Conservation (phyloP, 257 asterid species). For the Marsdenia floribunda region DNA sequence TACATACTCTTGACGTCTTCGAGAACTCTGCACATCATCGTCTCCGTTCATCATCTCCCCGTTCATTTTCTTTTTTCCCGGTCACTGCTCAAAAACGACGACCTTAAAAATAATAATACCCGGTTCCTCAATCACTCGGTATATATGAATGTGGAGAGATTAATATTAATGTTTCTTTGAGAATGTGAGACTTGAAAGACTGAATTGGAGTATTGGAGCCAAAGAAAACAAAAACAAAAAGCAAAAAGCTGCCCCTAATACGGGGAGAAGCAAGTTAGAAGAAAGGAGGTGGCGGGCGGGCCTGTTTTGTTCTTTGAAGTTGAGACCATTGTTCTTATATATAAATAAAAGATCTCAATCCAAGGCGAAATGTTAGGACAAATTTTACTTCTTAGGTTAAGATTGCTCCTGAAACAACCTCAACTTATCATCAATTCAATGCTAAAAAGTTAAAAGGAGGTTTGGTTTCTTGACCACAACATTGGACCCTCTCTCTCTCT, state of each 20-base stretch:
- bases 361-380: slow-evolving; percentile 34
- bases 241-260: too few relatives aligned
- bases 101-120: too few relatives aligned
- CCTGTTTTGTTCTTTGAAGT: not conserved
- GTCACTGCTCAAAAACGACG: too few relatives aligned
- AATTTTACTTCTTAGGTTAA: slow-evolving; percentile 1
- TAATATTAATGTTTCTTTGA: not conserved
- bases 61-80: slow-evolving; percentile 23
- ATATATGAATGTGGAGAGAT: too few relatives aligned
- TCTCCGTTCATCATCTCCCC: slow-evolving; percentile 42
- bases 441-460: not conserved
- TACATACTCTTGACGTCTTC: not conserved
- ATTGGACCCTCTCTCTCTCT: slow-evolving; percentile 1
- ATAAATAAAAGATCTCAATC: slow-evolving; percentile 18
- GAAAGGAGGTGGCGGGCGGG: not conserved
- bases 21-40: slow-evolving; percentile 14
- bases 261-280: too few relatives aligned
- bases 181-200: too few relatives aligned
- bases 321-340: not conserved
- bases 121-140: too few relatives aligned
- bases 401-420: slow-evolving; percentile 5
- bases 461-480: slow-evolving; percentile 1
- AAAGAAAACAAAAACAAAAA: too few relatives aligned
- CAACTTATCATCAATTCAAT: not conserved
- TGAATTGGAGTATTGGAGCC: too few relatives aligned